Evolutionary conservation across 1,284 basidiomycete genomes (phyloP).

Genomic region (Calocybe gambosa): DNA sequence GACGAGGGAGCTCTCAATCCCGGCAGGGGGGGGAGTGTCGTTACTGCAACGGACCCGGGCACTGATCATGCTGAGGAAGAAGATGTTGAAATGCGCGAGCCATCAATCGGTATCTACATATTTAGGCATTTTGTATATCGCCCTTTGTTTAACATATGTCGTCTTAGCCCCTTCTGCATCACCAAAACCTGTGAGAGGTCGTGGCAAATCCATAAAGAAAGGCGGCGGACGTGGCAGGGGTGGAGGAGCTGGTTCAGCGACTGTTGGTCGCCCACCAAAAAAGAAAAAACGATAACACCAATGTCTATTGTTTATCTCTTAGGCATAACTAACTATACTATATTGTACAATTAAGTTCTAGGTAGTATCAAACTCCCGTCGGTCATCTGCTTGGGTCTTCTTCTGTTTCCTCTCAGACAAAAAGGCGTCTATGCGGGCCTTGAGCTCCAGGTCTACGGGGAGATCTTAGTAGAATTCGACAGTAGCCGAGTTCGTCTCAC

Average conservation of each 20-base stretch:
- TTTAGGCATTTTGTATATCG: neutral
- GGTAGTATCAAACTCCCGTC: conserved; percentile 17
- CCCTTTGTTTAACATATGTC: conserved; percentile 3
- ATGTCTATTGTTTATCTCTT: neutral
- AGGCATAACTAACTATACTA: conserved; percentile 6
- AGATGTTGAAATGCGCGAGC: conserved; percentile 48
- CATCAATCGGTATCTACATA: conserved; percentile 45
- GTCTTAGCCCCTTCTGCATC: conserved; percentile 26
- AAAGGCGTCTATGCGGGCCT: conserved; percentile 39
- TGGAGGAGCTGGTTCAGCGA: conserved; percentile 19
- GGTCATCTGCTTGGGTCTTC: conserved; percentile 14
- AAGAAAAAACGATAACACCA: conserved; percentile 28
- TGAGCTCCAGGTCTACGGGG: conserved; percentile 35
- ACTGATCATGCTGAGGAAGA: conserved; percentile 63
- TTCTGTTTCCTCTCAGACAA: conserved; percentile 34
- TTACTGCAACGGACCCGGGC: conserved; percentile 64
- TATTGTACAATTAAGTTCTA: conserved; percentile 12
- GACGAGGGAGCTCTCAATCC: conserved; percentile 56
- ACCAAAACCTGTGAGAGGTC: conserved; percentile 26
- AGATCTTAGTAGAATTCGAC: neutral
- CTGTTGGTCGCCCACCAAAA: conserved; percentile 23
- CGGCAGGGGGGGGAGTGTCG: conserved; percentile 47
- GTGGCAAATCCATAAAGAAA: conserved; percentile 21
- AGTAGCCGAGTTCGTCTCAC: conserved; percentile 31
- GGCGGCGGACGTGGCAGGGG: conserved; percentile 15